Conservation (phyloP, 495 filamentous ascomycete genomes). For the Penicillium robsamsonii region DNA sequence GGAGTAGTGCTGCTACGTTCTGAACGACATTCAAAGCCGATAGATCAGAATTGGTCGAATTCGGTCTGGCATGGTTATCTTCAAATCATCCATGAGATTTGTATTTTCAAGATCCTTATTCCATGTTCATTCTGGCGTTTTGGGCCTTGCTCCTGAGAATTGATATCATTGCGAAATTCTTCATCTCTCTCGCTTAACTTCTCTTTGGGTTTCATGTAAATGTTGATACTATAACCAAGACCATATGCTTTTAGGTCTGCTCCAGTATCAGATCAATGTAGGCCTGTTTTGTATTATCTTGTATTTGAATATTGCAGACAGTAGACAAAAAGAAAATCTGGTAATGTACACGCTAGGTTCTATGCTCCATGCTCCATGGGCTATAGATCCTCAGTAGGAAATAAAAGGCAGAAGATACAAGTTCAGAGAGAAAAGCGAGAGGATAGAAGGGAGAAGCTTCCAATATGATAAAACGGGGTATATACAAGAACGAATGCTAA, state of each 20-base stretch:
- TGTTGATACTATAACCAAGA: background rate
- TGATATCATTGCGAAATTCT: background rate
- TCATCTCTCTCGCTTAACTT: background rate
- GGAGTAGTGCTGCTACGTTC: constrained; percentile 47
- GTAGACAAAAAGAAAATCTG: background rate
- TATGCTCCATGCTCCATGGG: background rate
- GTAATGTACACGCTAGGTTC: background rate
- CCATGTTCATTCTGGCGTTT: constrained; percentile 5
- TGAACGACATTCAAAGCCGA: background rate
- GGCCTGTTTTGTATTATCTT: background rate
- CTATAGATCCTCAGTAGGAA: background rate
- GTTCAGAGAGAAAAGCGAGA: background rate
- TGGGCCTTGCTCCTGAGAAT: background rate
- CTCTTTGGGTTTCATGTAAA: background rate
- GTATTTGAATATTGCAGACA: background rate
- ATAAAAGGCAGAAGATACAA: background rate
- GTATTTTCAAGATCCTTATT: background rate
- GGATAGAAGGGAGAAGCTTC: background rate
- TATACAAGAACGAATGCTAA: constrained; percentile 6
- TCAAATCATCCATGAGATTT: background rate
- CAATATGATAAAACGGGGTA: constrained; percentile 3
- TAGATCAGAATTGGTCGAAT: constrained; percentile 1
- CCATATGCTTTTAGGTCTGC: background rate
- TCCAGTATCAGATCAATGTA: background rate
- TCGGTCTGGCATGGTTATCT: background rate